phyloP scores from a whole-genome alignment of 2,329 filamentous ascomycete species.

The Pyrenophora teres region DNA sequence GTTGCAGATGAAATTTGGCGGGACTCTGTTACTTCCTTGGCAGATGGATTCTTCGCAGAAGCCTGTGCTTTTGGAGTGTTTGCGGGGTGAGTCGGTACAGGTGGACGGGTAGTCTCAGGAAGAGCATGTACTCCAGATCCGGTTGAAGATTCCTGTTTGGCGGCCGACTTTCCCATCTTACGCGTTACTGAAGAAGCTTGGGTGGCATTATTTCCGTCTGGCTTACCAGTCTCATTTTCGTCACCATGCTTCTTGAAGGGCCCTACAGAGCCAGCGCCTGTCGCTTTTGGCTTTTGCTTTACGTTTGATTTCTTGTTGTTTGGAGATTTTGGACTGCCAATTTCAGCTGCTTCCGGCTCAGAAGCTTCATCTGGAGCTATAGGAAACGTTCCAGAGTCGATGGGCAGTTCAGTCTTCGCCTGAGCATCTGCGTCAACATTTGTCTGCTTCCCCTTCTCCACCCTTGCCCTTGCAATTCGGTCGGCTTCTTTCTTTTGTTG shows the following conservation, averaged over 20 bases:
- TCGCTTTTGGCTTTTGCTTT: background rate
- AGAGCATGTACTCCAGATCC: conserved; percentile 8
- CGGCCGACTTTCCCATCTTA: conserved; percentile 14
- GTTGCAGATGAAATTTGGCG: background rate
- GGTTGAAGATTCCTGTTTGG: background rate
- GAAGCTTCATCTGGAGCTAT: background rate
- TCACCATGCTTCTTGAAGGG: background rate
- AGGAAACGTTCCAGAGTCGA: background rate
- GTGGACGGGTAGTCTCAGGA: conserved; percentile 5
- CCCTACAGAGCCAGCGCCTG: background rate
- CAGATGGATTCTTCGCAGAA: conserved; percentile 9
- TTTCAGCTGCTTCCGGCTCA: background rate
- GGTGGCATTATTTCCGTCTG: conserved; percentile 11
- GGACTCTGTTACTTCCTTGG: conserved; percentile 6
- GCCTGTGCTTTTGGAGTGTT: background rate
- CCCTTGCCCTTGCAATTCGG: conserved; percentile 11
- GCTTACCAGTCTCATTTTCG: conserved; percentile 14
- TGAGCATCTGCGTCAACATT: background rate
- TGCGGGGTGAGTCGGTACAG: background rate
- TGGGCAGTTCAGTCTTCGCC: background rate
- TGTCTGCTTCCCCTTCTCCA: conserved; percentile 12
- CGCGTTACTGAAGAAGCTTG: conserved; percentile 21
- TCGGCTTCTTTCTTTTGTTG: conserved; percentile 34
- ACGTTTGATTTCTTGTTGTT: conserved; percentile 3
- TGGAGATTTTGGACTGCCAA: background rate